A percentile compares a stretch with the other conserved stretches of the same genome.
Conservation (phyloP, 2,329 filamentous ascomycete species). For the Talaromyces islandicus region DNA sequence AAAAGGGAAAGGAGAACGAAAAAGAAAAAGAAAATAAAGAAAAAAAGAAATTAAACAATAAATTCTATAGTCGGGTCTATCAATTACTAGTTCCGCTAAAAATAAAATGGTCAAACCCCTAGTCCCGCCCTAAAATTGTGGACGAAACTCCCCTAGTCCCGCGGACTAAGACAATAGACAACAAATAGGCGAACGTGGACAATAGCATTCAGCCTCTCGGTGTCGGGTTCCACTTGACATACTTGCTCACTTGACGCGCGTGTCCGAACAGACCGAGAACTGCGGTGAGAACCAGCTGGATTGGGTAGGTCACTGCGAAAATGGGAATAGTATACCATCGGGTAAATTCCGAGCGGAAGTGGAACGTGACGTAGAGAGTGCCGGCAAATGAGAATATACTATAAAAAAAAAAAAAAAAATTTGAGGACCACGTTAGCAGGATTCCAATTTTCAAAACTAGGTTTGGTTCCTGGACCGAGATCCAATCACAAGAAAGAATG, state of each 20-base stretch:
- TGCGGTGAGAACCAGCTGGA: constrained; percentile 40
- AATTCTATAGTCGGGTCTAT: background rate
- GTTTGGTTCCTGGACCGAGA: background rate
- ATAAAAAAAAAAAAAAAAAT: background rate
- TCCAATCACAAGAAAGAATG: background rate
- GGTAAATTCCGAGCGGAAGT: constrained; percentile 42
- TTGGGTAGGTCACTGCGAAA: constrained; percentile 39
- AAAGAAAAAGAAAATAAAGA: too few relatives aligned
- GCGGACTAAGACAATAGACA: background rate
- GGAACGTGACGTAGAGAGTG: constrained; percentile 43
- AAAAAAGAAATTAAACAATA: too few relatives aligned
- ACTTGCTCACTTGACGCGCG: constrained; percentile 41
- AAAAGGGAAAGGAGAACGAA: too few relatives aligned
- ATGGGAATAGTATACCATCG: constrained; percentile 34
- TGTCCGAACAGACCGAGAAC: constrained; percentile 44
- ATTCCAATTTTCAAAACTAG: background rate
- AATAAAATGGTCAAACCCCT: background rate
- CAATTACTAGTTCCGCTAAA: background rate
- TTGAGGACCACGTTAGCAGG: background rate
- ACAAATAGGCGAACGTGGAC: background rate
- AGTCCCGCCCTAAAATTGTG: background rate
- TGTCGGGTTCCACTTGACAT: constrained; percentile 46
- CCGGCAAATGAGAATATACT: constrained; percentile 38
- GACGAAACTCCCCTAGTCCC: background rate
- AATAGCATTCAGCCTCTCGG: constrained; percentile 12